Percentiles rank a stretch among this genome's conserved stretches.
Conservation (phyloP, 768 basidiomycete species). For the Tulasnella sp. region DNA sequence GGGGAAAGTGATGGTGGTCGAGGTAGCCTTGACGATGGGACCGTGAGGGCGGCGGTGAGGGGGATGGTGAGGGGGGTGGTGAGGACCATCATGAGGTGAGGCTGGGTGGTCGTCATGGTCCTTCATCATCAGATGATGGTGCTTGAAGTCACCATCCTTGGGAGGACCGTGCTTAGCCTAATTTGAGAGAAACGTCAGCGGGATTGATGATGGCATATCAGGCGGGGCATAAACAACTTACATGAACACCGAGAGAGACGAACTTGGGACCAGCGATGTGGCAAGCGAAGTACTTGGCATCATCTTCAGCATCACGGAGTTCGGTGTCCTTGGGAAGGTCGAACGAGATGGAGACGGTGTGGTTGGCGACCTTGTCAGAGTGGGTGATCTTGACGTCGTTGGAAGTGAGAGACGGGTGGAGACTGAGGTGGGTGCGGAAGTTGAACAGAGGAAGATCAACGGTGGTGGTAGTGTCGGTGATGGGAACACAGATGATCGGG, state of each 20-base stretch:
- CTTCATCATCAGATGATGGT: not conserved
- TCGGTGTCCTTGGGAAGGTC: constrained; percentile 19
- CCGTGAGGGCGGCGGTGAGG: not conserved
- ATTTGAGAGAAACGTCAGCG: not conserved
- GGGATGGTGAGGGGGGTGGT: not conserved
- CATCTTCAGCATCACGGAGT: constrained; percentile 6
- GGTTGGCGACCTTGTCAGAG: constrained; percentile 23
- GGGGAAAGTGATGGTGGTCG: constrained; percentile 32
- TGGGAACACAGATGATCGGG: constrained; percentile 19
- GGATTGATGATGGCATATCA: not conserved
- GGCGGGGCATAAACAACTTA: constrained; percentile 1
- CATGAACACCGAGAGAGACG: constrained; percentile 14
- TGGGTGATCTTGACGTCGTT: constrained; percentile 25
- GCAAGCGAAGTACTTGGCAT: constrained; percentile 14
- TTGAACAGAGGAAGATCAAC: not conserved
- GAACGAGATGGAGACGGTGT: constrained; percentile 25
- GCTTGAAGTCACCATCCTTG: not conserved
- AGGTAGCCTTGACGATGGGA: constrained; percentile 22
- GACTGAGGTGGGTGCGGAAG: constrained; percentile 13
- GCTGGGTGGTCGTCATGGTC: not conserved
- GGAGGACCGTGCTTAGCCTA: constrained; percentile 17
- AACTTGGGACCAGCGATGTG: constrained; percentile 19
- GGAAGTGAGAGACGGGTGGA: constrained; percentile 22
- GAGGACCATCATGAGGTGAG: not conserved
- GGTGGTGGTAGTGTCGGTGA: constrained; percentile 19